Percentiles rank a stretch among this genome's conserved stretches.
Conservation (phyloP, 1,284 basidiomycete species). For the Athelia psychrophila region DNA sequence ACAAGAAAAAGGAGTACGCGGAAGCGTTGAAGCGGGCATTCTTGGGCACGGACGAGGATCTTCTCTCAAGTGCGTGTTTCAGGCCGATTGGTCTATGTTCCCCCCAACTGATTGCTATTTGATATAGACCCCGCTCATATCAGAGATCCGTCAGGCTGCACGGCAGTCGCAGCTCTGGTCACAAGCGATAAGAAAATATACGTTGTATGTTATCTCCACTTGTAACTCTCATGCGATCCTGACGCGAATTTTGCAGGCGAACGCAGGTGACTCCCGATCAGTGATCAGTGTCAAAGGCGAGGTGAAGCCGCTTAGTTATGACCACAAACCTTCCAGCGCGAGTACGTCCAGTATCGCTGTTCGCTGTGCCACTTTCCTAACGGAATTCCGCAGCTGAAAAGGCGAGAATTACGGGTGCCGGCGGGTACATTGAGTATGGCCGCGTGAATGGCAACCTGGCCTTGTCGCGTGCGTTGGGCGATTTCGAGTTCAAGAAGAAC, state of each 20-base stretch:
- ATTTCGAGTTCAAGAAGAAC: constrained; percentile 99
- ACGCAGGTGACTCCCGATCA: constrained; percentile 95
- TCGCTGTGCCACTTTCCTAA: constrained; percentile 1
- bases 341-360: constrained; percentile 44
- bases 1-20: constrained; percentile 68
- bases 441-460: constrained; percentile 98
- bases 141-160: constrained; percentile 95
- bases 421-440: constrained; percentile 96
- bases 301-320: constrained; percentile 87
- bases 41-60: constrained; percentile 92
- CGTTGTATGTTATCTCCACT: constrained; percentile 53
- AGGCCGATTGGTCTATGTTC: constrained; percentile 1
- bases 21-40: constrained; percentile 87
- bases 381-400: constrained; percentile 65
- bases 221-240: constrained; percentile 5
- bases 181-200: constrained; percentile 79
- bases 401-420: constrained; percentile 87
- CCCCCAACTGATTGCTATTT: not conserved
- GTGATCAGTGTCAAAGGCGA: constrained; percentile 88
- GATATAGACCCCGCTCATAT: constrained; percentile 86
- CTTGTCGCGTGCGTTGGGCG: constrained; percentile 92
- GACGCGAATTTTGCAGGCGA: constrained; percentile 60
- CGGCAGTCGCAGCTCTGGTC: constrained; percentile 87
- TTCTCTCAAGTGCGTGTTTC: constrained; percentile 74
- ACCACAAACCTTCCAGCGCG: constrained; percentile 94